Percentiles rank a stretch among this genome's conserved stretches.
These are phyloP conservation scores for Petrea volubilis DNA, from an alignment of 257 asterid species.

Conservation along the genomic window DNA sequence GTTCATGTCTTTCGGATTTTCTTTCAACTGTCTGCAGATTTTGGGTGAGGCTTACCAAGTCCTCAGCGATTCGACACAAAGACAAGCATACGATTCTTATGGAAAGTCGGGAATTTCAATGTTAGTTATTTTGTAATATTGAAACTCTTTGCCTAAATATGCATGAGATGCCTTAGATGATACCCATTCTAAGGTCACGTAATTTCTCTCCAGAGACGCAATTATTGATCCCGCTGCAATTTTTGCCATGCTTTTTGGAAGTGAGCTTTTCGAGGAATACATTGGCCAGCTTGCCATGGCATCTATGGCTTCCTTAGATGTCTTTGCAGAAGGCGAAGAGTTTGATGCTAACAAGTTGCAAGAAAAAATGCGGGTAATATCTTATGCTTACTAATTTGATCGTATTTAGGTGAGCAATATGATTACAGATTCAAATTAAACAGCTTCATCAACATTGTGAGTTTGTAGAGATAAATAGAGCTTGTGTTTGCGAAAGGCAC, in stretches of 20 bases:
- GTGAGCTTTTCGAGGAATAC: conserved; percentile 98
- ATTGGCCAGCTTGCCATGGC: conserved; percentile 99
- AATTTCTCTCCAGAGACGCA: conserved; percentile 75
- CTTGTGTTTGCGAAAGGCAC: no score
- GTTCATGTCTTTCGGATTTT: conserved; percentile 27
- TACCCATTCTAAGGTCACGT: no score
- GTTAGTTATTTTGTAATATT: conserved; percentile 48
- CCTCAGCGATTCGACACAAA: conserved; percentile 86
- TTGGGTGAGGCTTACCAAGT: conserved; percentile 99
- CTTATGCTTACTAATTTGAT: no score
- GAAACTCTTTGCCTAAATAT: background rate
- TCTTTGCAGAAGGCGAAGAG: conserved; percentile 79
- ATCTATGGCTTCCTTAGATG: conserved; percentile 96
- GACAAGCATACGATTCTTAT: conserved; percentile 86
- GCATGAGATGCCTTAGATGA: no score
- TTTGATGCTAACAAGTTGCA: conserved; percentile 84
- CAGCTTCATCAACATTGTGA: no score
- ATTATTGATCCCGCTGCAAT: conserved; percentile 99
- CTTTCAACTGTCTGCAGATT: conserved; percentile 75
- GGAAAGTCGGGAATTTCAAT: conserved; percentile 96
- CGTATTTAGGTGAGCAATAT: no score
- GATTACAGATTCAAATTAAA: conserved; percentile 21
- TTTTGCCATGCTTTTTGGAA: conserved; percentile 98
- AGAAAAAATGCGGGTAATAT: conserved; percentile 98
- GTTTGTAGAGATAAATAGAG: no score